Base-by-base conservation (phyloP, 495 filamentous ascomycete species). In the Hyaloscypha hepaticicola region DNA sequence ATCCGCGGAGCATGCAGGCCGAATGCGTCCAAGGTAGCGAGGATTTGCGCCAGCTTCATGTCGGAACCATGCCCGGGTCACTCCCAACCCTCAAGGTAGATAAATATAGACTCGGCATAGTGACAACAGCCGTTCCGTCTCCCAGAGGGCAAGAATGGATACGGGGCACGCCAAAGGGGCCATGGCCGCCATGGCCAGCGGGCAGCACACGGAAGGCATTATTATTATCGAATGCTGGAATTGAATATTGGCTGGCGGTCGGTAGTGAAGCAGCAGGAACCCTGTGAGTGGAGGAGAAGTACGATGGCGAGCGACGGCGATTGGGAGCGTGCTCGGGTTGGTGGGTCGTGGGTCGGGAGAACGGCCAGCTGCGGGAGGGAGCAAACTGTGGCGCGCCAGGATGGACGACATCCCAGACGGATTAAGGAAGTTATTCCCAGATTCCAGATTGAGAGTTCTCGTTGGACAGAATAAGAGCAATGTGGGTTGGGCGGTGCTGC, bases 51-150 rank as follows among this genome's bases (percentile, higher is more conserved):
- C n/a, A 33, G 16, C 21, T 53, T 21, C 8, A n/a, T 21, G 9
- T 25, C 53, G 53, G 1, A 28, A 21, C 53, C 53, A 28, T 56
- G 25, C n/a, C 56, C 1, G 28, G 8, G 33, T 61, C 60, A 61
- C 55, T 61, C 55, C 60, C 60, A 33, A 61, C 60, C 60, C 60
- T 61, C 60, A 61, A 38, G 60, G 60, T 53, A 52, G 48, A 53
- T 53, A 61, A 33, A 52, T 33, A 53, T 61, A 61, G n/a, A 34
- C 38, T 34, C 19, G 28, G 22, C 28, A 25, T 55, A 28, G 27
- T n/a, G 45, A 34, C 45, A 26, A 26, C 27, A 34, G 38, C 19
- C 16, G 45, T 52, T 31, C 33, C 49, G 60, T n/a, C n/a, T n/a
- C n/a, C n/a, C 50, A 53, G 50, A 53, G 21, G 50, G 38, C 25